Percentiles rank a stretch among this genome's conserved stretches.
phyloP scores from a whole-genome alignment of 1,284 basidiomycete species.

The Pisolithus thermaeus region DNA sequence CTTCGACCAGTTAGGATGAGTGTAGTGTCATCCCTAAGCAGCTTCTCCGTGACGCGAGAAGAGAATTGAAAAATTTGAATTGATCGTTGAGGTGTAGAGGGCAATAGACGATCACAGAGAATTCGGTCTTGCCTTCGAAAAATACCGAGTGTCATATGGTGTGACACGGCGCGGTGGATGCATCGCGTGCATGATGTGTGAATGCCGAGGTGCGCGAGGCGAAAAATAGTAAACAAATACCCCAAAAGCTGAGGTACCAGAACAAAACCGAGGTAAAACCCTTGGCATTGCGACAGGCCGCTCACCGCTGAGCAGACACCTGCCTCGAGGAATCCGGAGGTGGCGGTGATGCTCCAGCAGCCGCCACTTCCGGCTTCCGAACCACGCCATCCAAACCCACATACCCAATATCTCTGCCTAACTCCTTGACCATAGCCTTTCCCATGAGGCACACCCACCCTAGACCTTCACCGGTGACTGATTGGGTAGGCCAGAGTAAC shows the following conservation, averaged over 20 bases:
- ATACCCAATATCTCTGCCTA: constrained; percentile 68
- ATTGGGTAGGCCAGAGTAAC: constrained; percentile 70
- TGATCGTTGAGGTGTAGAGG: neutral
- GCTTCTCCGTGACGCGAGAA: neutral
- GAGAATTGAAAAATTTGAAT: neutral
- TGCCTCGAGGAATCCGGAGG: constrained; percentile 28
- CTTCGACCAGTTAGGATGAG: too few relatives aligned
- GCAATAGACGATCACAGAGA: neutral
- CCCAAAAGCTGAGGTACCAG: neutral
- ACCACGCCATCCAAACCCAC: constrained; percentile 60
- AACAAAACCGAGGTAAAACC: neutral
- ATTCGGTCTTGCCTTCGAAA: neutral
- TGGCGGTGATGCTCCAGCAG: constrained; percentile 20
- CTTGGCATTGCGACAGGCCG: neutral
- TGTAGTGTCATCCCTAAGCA: too few relatives aligned
- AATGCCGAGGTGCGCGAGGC: neutral
- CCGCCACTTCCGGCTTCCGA: constrained; percentile 47
- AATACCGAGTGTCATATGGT: neutral
- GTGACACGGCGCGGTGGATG: neutral
- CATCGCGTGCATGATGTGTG: neutral
- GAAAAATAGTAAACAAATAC: neutral
- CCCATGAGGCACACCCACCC: constrained; percentile 78
- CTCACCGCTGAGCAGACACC: constrained; percentile 24
- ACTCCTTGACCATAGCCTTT: constrained; percentile 75
- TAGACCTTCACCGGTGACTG: constrained; percentile 63